Evolutionary conservation across 257 asterid genomes (phyloP).

Genomic region (Jasminum sambac): DNA sequence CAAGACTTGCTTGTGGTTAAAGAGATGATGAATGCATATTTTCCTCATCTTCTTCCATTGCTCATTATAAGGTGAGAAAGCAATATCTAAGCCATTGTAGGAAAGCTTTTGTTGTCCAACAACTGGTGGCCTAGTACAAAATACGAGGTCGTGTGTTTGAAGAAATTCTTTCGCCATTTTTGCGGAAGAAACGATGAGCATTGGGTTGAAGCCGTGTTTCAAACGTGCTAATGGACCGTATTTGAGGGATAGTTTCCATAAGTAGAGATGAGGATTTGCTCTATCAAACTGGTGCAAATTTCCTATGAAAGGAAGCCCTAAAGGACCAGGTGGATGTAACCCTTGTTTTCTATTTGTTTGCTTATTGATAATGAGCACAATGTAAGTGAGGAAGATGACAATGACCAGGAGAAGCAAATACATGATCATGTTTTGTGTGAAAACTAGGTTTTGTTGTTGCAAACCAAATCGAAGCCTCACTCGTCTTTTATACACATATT

Average conservation of each 20-base stretch:
- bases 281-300: neutral
- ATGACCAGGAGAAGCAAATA: neutral
- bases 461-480: no score
- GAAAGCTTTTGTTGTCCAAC: neutral
- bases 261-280: neutral
- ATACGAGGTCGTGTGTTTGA: neutral
- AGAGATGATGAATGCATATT: neutral
- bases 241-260: neutral
- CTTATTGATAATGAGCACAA: neutral
- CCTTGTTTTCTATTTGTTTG: neutral
- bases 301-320: neutral
- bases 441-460: neutral
- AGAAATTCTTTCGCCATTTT: neutral
- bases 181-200: neutral
- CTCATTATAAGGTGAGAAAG: neutral
- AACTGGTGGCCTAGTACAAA: neutral
- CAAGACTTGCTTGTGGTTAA: neutral
- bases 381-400: neutral
- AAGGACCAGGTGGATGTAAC: neutral
- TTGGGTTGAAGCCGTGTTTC: neutral
- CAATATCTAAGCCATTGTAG: neutral
- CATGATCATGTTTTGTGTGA: neutral
- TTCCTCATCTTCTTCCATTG: constrained; percentile 1
- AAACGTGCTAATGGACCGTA: neutral
- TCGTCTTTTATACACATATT: no score